Evolutionary conservation across 108 stramenopile species (phyloP).

Genomic region (Nitzschia sp.): DNA sequence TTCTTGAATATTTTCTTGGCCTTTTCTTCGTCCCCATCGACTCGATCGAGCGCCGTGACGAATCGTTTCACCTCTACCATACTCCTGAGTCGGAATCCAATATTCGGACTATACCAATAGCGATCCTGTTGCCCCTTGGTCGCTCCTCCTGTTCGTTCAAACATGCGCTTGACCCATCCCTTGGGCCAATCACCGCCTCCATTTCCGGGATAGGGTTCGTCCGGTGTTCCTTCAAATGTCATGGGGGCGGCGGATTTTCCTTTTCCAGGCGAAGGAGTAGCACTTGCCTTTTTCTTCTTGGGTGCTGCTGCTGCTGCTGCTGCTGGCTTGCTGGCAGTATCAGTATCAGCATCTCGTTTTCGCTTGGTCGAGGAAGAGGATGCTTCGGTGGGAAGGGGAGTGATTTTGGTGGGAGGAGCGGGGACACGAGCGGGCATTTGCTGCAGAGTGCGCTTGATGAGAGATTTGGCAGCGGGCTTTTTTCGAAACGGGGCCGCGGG

Average conservation of each 20-base stretch:
- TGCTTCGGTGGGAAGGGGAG: no score
- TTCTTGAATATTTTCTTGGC: slow-evolving; percentile 24
- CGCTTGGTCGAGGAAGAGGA: no score
- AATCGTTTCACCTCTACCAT: slow-evolving; percentile 34
- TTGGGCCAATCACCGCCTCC: slow-evolving; percentile 32
- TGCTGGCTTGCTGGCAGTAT: background rate
- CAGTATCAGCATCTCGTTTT: background rate
- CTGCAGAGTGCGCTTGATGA: background rate
- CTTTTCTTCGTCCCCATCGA: slow-evolving; percentile 27
- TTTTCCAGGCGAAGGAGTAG: background rate
- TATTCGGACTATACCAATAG: slow-evolving; percentile 55
- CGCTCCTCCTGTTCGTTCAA: slow-evolving; percentile 36
- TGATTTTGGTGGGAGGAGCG: no score
- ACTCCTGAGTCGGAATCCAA: slow-evolving; percentile 36
- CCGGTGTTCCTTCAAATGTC: background rate
- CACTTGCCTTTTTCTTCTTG: background rate
- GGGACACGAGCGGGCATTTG: background rate
- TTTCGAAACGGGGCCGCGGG: background rate
- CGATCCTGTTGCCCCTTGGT: slow-evolving; percentile 43
- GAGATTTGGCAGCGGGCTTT: background rate
- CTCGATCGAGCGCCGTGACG: slow-evolving; percentile 15
- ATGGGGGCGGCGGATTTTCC: background rate
- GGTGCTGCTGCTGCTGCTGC: background rate
- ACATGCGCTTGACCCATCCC: slow-evolving; percentile 50
- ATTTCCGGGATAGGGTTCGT: background rate